phyloP scores from a whole-genome alignment of 768 basidiomycete species.

The Rhodosporidiobolus odoratus region DNA sequence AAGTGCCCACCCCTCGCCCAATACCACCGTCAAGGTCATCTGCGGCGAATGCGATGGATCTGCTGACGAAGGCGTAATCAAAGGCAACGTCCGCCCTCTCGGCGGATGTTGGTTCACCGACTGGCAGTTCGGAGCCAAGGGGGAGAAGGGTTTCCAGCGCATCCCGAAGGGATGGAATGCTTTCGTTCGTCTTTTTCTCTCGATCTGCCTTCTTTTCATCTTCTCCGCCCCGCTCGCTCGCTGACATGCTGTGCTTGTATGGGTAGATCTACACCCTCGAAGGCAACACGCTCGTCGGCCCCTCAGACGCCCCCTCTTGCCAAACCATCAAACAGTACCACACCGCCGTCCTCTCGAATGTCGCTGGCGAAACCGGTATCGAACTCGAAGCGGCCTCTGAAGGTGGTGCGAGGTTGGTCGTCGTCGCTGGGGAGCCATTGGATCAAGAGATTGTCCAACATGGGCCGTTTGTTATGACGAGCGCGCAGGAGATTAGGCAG shows the following conservation, averaged over 20 bases:
- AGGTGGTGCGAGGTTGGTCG: conserved; percentile 65
- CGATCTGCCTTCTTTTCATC: neutral
- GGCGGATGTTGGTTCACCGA: conserved; percentile 96
- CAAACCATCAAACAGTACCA: conserved; percentile 59
- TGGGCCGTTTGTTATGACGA: conserved; percentile 32
- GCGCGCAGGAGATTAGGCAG: conserved; percentile 61
- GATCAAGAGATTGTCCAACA: conserved; percentile 76
- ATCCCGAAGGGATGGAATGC: conserved; percentile 86
- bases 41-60: conserved; percentile 81
- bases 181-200: conserved; percentile 56
- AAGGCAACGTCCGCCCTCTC: conserved; percentile 77
- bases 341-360: conserved; percentile 73
- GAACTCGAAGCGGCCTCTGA: conserved; percentile 52
- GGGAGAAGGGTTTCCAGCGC: conserved; percentile 66
- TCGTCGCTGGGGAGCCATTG: conserved; percentile 81
- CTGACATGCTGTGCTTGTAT: neutral
- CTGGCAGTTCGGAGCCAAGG: conserved; percentile 60
- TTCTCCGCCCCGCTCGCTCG: neutral
- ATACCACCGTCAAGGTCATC: conserved; percentile 64
- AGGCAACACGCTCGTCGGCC: conserved; percentile 62
- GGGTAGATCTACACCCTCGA: conserved; percentile 54
- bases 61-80: conserved; percentile 48
- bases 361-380: conserved; percentile 62
- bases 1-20: conserved; percentile 55
- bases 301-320: conserved; percentile 48